Evolutionary conservation across 2,329 filamentous ascomycete genomes (phyloP).

Genomic region (Aspergillus novofumigatus): DNA sequence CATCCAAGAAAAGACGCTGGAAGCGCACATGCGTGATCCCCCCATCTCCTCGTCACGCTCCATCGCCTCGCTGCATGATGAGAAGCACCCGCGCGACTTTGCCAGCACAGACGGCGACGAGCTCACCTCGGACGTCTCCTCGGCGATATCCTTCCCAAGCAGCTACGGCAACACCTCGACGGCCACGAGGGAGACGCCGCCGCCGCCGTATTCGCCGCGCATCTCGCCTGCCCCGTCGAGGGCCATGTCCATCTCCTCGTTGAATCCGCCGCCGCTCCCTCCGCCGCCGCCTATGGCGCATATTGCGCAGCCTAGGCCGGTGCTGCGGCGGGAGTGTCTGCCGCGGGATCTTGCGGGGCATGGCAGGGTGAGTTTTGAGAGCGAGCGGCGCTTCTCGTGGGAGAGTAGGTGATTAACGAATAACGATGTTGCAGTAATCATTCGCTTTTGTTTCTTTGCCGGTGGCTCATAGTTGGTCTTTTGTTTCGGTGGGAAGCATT

Average conservation of each 20-base stretch:
- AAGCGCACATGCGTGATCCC: conserved; percentile 29
- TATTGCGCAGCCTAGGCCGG: conserved; percentile 26
- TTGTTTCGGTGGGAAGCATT: too few relatives aligned
- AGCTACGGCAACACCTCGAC: conserved; percentile 44
- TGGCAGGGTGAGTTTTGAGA: conserved; percentile 4
- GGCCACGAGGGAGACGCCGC: conserved; percentile 40
- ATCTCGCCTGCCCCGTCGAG: conserved; percentile 27
- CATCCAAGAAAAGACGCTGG: conserved; percentile 38
- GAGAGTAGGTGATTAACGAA: conserved; percentile 20
- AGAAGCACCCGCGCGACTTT: conserved; percentile 28
- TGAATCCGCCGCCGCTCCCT: conserved; percentile 4
- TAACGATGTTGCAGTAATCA: not conserved
- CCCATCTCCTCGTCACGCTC: conserved; percentile 21
- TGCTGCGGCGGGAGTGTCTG: conserved; percentile 12
- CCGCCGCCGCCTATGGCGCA: conserved; percentile 23
- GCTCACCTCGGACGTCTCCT: conserved; percentile 36
- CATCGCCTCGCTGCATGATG: conserved; percentile 18
- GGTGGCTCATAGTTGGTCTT: not conserved
- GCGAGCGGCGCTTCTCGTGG: conserved; percentile 20
- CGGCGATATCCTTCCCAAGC: conserved; percentile 39
- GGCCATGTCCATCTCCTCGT: conserved; percentile 30
- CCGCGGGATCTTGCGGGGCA: not conserved
- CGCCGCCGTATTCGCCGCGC: conserved; percentile 38
- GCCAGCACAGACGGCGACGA: conserved; percentile 22
- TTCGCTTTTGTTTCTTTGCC: not conserved